These are phyloP conservation scores for Myriosclerotinia duriaeana DNA, from an alignment of 2,329 filamentous ascomycete genomes.

Conservation along the genomic window DNA sequence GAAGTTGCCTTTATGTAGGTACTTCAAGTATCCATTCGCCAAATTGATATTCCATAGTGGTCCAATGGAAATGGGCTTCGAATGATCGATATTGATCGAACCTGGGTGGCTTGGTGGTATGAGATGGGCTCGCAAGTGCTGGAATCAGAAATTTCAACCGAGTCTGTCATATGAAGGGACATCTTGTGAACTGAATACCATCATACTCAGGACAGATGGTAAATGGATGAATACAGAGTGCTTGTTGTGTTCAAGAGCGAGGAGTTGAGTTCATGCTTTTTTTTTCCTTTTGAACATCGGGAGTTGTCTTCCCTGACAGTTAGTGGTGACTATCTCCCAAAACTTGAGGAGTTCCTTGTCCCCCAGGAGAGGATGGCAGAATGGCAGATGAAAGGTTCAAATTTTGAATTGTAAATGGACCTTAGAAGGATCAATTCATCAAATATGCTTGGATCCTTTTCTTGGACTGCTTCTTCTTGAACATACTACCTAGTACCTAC, in stretches of 20 bases:
- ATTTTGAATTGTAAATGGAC: too few species aligned
- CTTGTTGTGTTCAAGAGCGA: too few species aligned
- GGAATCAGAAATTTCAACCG: too few species aligned
- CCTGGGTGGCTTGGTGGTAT: not conserved
- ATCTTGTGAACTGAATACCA: not conserved
- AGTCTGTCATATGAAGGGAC: not conserved
- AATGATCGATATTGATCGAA: not conserved
- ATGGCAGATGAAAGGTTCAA: too few species aligned
- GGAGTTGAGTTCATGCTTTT: too few species aligned
- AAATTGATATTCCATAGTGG: not conserved
- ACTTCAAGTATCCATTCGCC: not conserved
- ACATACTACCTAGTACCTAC: not conserved
- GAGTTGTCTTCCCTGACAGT: too few species aligned
- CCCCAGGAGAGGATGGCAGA: too few species aligned
- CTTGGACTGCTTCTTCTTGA: not conserved
- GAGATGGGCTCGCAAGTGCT: conserved; percentile 1
- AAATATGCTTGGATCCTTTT: not conserved
- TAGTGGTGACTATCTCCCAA: too few species aligned
- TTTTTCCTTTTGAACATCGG: too few species aligned
- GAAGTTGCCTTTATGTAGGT: not conserved
- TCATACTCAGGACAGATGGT: not conserved
- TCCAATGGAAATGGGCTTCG: too few species aligned
- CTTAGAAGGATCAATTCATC: too few species aligned
- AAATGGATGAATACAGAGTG: not conserved
- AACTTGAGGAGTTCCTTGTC: too few species aligned